Evolutionary conservation across 495 filamentous ascomycete species (phyloP).

Genomic region (Beverwykella pulmonaria): DNA sequence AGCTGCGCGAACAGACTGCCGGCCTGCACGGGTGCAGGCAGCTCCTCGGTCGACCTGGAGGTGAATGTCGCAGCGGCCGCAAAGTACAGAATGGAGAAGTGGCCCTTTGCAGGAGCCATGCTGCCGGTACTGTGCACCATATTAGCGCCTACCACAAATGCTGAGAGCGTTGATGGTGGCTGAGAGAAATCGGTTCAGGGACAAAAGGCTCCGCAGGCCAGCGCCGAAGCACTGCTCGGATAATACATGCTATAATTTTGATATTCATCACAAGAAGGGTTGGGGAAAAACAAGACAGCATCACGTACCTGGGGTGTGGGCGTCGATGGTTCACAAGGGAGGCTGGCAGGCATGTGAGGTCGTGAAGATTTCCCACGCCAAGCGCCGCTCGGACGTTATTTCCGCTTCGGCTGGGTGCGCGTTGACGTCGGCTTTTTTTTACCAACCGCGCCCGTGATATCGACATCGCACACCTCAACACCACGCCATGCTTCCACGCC

Average conservation of each 20-base stretch:
- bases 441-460: neutral
- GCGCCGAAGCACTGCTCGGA: conserved; percentile 53
- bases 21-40: conserved; percentile 53
- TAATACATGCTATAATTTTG: conserved; percentile 70
- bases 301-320: conserved; percentile 7
- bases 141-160: conserved; percentile 5
- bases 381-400: neutral
- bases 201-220: conserved; percentile 38
- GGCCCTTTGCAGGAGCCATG: conserved; percentile 65
- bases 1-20: conserved; percentile 65
- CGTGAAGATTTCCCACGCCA: conserved; percentile 3
- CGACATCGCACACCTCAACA: neutral
- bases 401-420: neutral
- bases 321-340: neutral
- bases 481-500: neutral
- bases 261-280: conserved; percentile 44
- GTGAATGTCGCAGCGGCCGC: conserved; percentile 35
- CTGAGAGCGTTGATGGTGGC: neutral
- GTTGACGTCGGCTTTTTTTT: conserved; percentile 1
- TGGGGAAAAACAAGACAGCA: neutral
- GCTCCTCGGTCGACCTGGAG: conserved; percentile 52
- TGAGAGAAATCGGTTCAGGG: conserved; percentile 13
- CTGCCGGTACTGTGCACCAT: conserved; percentile 79
- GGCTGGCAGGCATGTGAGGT: conserved; percentile 8
- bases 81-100: conserved; percentile 39